Evolutionary conservation across 768 basidiomycete genomes (phyloP), one percentile per base, ranked within the genome.

Genomic region (Phaeotremella skinneri): DNA sequence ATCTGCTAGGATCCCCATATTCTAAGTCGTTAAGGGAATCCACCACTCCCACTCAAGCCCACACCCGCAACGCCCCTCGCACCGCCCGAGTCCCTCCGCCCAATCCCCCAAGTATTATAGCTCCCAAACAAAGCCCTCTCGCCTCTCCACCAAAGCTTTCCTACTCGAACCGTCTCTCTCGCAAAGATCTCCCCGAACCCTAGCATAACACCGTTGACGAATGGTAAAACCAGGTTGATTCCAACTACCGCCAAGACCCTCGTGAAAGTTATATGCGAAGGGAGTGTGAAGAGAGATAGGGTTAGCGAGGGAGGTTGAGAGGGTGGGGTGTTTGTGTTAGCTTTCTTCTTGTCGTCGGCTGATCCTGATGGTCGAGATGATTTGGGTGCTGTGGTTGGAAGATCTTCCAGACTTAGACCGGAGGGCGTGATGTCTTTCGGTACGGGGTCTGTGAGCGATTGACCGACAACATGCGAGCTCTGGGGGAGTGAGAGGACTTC

Each of bases 171-270:
- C 0, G 63, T 62, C 53, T 77, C 74, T 47, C 74, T 49, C 5
- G 76, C 74, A 52, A 77, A 77, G 52, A 77, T 77, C 65, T 77
- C 76, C 13, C 76, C 76, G 55, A 77, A 77, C 20, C 76, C 76
- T 32, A 77, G 62, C 74, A 77, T 75, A 52, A 77, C 72, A 50
- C 76, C 76, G 53, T 77, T 77, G 58, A 77, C 64, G 54, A 77
- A 77, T 7, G 76, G 76, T 30, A 77, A 52, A 20, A 77, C 57
- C 5, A 77, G 54, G 56, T 77, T 77, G 59, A 77, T 77, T 27
- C 76, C 76, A 6, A 77, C 47, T 0, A 75, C 73, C 9, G 76
- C 76, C 21, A 70, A 25, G 25, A 77, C 64, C 11, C 73, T 56
- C 16, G 66, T 49, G 26, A 74, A 17, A 0, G 75, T 66, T 1